Base-by-base conservation (phyloP, 2,329 filamentous ascomycete genomes). In the Purpureocillium lavendulum region DNA sequence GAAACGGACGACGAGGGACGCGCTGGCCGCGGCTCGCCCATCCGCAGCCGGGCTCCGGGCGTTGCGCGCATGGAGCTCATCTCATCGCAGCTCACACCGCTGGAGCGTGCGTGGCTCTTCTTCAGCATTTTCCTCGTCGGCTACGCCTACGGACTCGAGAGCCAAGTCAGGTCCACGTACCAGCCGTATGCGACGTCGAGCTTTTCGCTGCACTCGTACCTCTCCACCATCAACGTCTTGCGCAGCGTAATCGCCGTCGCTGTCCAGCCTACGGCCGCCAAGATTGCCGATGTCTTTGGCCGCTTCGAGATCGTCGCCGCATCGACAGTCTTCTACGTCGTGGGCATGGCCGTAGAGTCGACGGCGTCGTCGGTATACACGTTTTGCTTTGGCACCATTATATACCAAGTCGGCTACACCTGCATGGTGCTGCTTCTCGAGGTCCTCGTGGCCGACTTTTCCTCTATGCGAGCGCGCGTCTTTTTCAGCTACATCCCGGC, bases 401-500 rank as follows among this genome's bases (percentile, higher is more conserved):
- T 79, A 11, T 78, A 78, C 44, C 74, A 69, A 58, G 62, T 78
- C 8, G 77, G 77, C 18, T 80, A 76, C 42, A 80, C 75, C 0
- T 62, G 61, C 38, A 65, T 79, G 11, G 64, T 77, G 3, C 58
- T 81, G 28, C 59, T 81, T 2, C 62, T 80, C 4, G 75, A 81
- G 53, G 72, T 82, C 21, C 66, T 82, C 16, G 64, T 82, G 12
- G 76, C 71, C 15, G 77, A 82, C 48, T 66, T 75, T 12, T 77
- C 76, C 0, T 79, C 76, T 0, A 69, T 77, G 44, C 65, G 74
- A 6, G 70, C 73, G 4, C 73, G 77, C 42, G 61, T 81, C 2
- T 65, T 81, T 42, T 80, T 78, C 61, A 77, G 73, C 15, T 81
- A 77, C 39, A 61, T 82, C n/a, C 76, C 76, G 0, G 71, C 73